Conservation (phyloP, 192 early-diverging fungal genomes). For the Spinellus fusiger region DNA sequence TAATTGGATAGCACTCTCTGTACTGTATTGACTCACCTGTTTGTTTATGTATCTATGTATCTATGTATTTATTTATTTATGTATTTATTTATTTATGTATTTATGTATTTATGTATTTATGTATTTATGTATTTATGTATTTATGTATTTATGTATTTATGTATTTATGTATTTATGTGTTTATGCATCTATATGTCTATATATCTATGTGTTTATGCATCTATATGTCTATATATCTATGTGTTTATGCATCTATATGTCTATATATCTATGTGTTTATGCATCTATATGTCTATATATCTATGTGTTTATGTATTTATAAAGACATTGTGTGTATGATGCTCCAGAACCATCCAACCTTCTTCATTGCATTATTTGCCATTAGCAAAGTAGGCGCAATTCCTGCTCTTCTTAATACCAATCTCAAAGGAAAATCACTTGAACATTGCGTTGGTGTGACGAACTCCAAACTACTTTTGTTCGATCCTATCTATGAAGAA, state of each 20-base stretch:
- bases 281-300: not conserved
- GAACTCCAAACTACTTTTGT: slow-evolving; percentile 34
- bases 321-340: slow-evolving; percentile 49
- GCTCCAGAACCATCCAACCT: slow-evolving; percentile 50
- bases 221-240: not conserved
- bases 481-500: slow-evolving; percentile 33
- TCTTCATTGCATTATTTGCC: slow-evolving; percentile 46
- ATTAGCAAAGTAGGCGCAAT: slow-evolving; percentile 51
- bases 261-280: not conserved
- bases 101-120: slow-evolving; percentile 21
- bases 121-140: not conserved
- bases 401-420: slow-evolving; percentile 57
- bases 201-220: slow-evolving; percentile 20
- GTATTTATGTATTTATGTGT: not conserved
- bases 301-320: slow-evolving; percentile 13
- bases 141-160: slow-evolving; percentile 22
- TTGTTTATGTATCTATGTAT: slow-evolving; percentile 20
- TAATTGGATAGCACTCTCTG: not conserved
- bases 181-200: not conserved
- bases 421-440: slow-evolving; percentile 37
- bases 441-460: slow-evolving; percentile 37
- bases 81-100: not conserved
- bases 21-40: not conserved
- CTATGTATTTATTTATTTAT: not conserved
- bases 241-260: slow-evolving; percentile 18